phyloP scores from a whole-genome alignment of 257 asterid genomes.

The Salvia rosmarinus region DNA sequence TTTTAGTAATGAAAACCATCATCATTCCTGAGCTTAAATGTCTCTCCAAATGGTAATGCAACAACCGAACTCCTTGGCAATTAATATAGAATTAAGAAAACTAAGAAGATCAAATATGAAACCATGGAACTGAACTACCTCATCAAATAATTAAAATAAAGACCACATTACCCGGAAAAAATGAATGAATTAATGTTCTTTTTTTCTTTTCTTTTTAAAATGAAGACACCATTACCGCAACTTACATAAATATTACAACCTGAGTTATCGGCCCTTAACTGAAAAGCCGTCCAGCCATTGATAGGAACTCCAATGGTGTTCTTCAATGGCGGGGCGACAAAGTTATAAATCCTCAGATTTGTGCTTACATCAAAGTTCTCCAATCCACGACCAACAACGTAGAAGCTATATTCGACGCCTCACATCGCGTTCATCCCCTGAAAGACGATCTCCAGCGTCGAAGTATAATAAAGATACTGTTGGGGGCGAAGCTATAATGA shows the following conservation, averaged over 20 bases:
- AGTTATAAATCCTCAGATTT: constrained; percentile 42
- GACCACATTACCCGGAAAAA: no score
- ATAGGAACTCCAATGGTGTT: constrained; percentile 46
- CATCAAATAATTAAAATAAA: no score
- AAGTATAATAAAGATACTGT: constrained; percentile 30
- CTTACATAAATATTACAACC: no score
- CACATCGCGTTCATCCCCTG: constrained; percentile 34
- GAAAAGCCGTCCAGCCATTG: constrained; percentile 43
- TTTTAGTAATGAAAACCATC: constrained; percentile 40
- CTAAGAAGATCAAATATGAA: no score
- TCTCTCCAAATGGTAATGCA: constrained; percentile 51
- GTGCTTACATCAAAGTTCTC: constrained; percentile 37
- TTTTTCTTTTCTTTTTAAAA: no score
- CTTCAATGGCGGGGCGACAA: no score
- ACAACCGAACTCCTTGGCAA: constrained; percentile 37
- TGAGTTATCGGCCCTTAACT: constrained; percentile 47
- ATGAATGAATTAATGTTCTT: no score
- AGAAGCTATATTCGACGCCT: constrained; percentile 36
- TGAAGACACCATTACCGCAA: no score
- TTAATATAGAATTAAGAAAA: background rate
- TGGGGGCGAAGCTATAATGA: no score
- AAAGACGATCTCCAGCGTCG: constrained; percentile 42
- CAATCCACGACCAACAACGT: constrained; percentile 44
- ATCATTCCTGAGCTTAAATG: constrained; percentile 55
- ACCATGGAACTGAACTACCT: no score